These are phyloP conservation scores for Thermochaetoides thermophila DNA, from an alignment of 495 filamentous ascomycete species.

Conservation along the genomic window DNA sequence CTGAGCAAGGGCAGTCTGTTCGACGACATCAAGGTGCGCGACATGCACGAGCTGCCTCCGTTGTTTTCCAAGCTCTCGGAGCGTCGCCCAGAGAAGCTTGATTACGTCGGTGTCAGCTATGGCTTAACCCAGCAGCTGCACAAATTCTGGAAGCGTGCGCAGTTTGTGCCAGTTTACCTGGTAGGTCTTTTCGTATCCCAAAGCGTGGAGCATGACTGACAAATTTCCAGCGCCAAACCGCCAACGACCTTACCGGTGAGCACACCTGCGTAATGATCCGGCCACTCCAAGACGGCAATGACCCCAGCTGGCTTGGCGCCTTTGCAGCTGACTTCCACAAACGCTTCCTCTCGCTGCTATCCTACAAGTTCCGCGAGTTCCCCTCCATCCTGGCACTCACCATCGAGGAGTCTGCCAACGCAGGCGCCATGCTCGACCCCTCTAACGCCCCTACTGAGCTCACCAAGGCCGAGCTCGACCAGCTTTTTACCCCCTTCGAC, in stretches of 20 bases:
- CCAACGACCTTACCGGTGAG: constrained; percentile 93
- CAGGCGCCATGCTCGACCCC: constrained; percentile 49
- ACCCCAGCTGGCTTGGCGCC: constrained; percentile 71
- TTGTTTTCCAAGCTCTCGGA: constrained; percentile 83
- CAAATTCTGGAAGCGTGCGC: constrained; percentile 86
- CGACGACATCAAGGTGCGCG: constrained; percentile 76
- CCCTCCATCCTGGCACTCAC: constrained; percentile 66
- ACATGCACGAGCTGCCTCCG: constrained; percentile 82
- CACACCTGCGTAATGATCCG: constrained; percentile 96
- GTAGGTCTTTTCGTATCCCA: constrained; percentile 7
- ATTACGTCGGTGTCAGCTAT: constrained; percentile 92
- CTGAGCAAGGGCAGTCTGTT: constrained; percentile 63
- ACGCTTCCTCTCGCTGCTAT: constrained; percentile 74
- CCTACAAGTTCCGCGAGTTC: constrained; percentile 85
- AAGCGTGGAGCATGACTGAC: constrained; percentile 13
- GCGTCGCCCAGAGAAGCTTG: constrained; percentile 61
- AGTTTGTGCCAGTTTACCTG: constrained; percentile 85
- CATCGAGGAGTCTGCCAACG: constrained; percentile 71
- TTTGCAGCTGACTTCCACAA: constrained; percentile 87
- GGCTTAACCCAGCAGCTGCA: constrained; percentile 79
- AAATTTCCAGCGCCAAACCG: constrained; percentile 78
- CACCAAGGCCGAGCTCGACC: constrained; percentile 58
- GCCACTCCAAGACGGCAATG: constrained; percentile 47
- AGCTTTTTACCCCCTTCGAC: constrained; percentile 73
- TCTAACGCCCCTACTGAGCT: constrained; percentile 36